Conservation (phyloP, 805 yeast species). For the Jamesozyma jinghongensis region DNA sequence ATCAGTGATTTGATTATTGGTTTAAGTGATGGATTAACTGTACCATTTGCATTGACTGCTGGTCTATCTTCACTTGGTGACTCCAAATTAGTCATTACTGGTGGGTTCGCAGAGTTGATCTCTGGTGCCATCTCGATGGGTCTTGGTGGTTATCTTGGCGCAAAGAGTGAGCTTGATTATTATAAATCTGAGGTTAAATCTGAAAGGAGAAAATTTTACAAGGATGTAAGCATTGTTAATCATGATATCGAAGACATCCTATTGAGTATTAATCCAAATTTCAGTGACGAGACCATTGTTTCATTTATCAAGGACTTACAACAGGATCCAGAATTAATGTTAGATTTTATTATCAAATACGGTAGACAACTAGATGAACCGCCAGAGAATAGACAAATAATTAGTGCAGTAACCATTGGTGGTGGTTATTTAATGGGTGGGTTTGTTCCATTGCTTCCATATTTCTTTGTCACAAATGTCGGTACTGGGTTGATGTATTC, state of each 20-base stretch:
- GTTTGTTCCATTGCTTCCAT: slow-evolving; percentile 81
- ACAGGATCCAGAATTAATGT: slow-evolving; percentile 64
- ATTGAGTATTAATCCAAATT: slow-evolving; percentile 50
- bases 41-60: slow-evolving; percentile 97
- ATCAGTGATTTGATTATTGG: slow-evolving; percentile 93
- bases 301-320: slow-evolving; percentile 72
- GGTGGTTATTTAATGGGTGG: slow-evolving; percentile 86
- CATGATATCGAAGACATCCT: slow-evolving; percentile 76
- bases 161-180: slow-evolving; percentile 76
- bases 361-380: slow-evolving; percentile 96
- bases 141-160: slow-evolving; percentile 92
- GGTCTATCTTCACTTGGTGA: slow-evolving; percentile 89
- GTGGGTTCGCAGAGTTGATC: slow-evolving; percentile 95
- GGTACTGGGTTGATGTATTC: slow-evolving; percentile 67
- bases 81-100: slow-evolving; percentile 84
- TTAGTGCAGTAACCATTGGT: slow-evolving; percentile 87
- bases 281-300: slow-evolving; percentile 61
- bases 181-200: slow-evolving; percentile 61
- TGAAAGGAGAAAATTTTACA: slow-evolving; percentile 61
- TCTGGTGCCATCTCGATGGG: slow-evolving; percentile 99
- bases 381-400: slow-evolving; percentile 79
- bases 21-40: slow-evolving; percentile 89
- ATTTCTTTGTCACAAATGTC: slow-evolving; percentile 73
- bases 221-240: slow-evolving; percentile 54
- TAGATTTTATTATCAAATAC: slow-evolving; percentile 77